Evolutionary conservation across 768 basidiomycete species (phyloP).

Genomic region (Gloeophyllum trabeum): DNA sequence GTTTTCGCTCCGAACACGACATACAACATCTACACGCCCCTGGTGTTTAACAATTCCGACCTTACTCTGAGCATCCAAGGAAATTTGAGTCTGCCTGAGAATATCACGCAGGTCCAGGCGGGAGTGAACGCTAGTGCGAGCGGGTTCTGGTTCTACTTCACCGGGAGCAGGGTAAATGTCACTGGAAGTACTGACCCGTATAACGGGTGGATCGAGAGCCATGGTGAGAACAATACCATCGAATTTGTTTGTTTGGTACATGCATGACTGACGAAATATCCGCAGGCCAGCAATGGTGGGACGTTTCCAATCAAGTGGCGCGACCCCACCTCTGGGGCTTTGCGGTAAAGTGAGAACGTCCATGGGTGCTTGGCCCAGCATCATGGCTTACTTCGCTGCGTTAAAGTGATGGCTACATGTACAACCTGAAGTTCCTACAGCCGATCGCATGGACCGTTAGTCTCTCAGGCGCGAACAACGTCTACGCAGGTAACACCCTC

Average conservation of each 20-base stretch:
- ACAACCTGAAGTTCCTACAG: neutral
- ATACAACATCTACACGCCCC: neutral
- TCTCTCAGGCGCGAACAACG: neutral
- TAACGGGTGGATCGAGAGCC: neutral
- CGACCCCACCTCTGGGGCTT: neutral
- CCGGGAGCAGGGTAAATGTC: neutral
- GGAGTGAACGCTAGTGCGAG: conserved; percentile 2
- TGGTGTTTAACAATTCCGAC: conserved; percentile 1
- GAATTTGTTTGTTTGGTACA: too few species aligned
- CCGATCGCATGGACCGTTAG: neutral
- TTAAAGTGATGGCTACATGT: neutral
- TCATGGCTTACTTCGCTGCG: neutral
- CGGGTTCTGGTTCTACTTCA: neutral
- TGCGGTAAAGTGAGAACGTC: neutral
- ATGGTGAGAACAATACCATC: neutral
- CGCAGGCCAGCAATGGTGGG: neutral
- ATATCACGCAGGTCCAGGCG: conserved; percentile 8
- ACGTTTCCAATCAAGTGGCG: neutral
- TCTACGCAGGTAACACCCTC: neutral
- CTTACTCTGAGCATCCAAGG: conserved; percentile 8
- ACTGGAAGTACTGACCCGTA: neutral
- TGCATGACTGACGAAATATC: neutral
- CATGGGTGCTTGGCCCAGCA: neutral
- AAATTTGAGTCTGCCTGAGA: conserved; percentile 9
- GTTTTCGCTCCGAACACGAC: neutral